Base-by-base conservation (phyloP, 768 basidiomycete genomes). In the Leccinum incarnatum region DNA sequence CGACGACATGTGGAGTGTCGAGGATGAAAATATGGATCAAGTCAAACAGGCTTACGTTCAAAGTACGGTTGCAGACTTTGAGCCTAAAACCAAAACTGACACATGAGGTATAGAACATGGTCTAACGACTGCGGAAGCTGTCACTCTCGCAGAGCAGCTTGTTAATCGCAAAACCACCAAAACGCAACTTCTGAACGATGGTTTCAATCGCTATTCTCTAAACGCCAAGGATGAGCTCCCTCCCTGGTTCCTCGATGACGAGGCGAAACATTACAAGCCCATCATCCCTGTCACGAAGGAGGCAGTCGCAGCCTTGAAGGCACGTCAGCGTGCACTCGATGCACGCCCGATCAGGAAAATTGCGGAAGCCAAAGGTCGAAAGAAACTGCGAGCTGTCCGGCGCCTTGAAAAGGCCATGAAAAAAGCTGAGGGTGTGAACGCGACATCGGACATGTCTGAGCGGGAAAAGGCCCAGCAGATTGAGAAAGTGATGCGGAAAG, bases 261-360 rank as follows among this genome's bases (percentile, higher is more conserved):
- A 99, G 75, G 75, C 86, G 14, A 94, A 94, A 66, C 81, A 89
- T 71, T 97, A 96, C 82, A 95, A 93, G 71, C 76, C 91, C 53
- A 98, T 98, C 72, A 79, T 98, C 49, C 97, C 97, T n/a, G 81
- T 98, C 56, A 98, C 95, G 1, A 98, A 96, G 73, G 97, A 98
- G 72, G 97, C 97, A 10, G 79, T 98, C 56, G 81, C 82, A 51
- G 87, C 85, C 10, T 79, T 99, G 30, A 86, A 91, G 30, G 91
- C 90, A 21, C 93, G 91, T 74, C 91, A 95, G 75, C 89, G 96
- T 12, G 92, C 94, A 14, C 79, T 99, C 51, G 95, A 99, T 70
- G 94, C 96, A 1, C 86, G 97, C 25, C 97, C 97, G 17, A 98
- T 99, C 77, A 98, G 97, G 78, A 99, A 99, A 79, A 84, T 98